Percentiles rank a stretch among this genome's conserved stretches.
These are phyloP conservation scores for Panicum miliaceum DNA, from an alignment of 176 grass and related monocot species.

Conservation along the genomic window DNA sequence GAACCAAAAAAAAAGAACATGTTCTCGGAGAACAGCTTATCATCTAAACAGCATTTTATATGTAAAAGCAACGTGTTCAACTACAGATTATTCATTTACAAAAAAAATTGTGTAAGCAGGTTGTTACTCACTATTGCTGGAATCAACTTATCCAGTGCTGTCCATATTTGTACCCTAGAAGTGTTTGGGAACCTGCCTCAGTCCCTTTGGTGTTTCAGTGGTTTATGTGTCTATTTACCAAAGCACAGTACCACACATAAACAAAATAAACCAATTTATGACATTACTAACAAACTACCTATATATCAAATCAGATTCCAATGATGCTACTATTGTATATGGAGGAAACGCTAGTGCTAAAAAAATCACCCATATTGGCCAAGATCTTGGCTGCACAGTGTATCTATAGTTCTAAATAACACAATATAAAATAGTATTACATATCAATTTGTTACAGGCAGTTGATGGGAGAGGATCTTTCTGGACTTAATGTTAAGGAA, in stretches of 20 bases:
- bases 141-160: neutral
- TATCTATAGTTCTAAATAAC: neutral
- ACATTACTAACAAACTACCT: neutral
- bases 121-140: neutral
- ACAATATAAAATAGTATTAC: neutral
- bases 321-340: conserved; percentile 7
- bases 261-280: neutral
- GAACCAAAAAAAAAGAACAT: too few relatives aligned
- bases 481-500: conserved; percentile 66
- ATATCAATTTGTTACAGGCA: conserved; percentile 50
- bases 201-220: neutral
- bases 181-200: neutral
- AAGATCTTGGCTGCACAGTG: conserved; percentile 5
- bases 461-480: conserved; percentile 82
- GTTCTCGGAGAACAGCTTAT: neutral
- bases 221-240: neutral
- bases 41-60: neutral
- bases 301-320: neutral
- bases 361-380: neutral
- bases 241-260: neutral
- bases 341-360: neutral
- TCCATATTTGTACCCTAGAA: neutral
- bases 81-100: neutral
- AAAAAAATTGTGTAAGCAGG: neutral
- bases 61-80: neutral